Conservation (phyloP, 148 eudicot genomes). For the Rheum nobile region DNA sequence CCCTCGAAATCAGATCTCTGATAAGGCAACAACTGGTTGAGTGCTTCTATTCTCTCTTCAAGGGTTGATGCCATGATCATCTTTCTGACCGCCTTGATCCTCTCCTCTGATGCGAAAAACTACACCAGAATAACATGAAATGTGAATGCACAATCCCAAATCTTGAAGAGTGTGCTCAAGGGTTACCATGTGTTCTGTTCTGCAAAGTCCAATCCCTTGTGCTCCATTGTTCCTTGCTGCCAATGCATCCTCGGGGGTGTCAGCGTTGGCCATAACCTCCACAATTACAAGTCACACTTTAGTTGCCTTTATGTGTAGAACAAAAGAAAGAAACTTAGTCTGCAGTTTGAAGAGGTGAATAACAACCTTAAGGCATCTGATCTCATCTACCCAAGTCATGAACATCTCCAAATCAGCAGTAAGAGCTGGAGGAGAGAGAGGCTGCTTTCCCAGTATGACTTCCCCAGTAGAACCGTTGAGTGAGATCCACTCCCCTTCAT, state of each 20-base stretch:
- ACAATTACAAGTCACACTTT: neutral
- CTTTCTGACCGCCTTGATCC: constrained; percentile 89
- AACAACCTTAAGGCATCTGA: constrained; percentile 73
- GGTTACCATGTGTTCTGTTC: constrained; percentile 94
- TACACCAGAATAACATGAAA: constrained; percentile 11
- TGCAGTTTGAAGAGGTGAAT: neutral
- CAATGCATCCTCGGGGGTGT: constrained; percentile 75
- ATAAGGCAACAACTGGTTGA: constrained; percentile 76
- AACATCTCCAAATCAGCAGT: constrained; percentile 70
- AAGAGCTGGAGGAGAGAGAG: constrained; percentile 85
- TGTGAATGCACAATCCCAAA: neutral
- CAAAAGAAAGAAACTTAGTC: neutral
- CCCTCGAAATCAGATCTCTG: constrained; percentile 94
- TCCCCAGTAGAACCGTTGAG: constrained; percentile 97
- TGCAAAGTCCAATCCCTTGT: constrained; percentile 92
- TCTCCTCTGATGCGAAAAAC: constrained; percentile 96
- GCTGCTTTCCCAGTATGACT: constrained; percentile 80
- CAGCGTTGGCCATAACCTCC: constrained; percentile 99
- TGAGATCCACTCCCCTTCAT: constrained; percentile 92
- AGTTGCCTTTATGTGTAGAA: neutral
- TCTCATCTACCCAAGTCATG: constrained; percentile 86
- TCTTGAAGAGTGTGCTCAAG: neutral
- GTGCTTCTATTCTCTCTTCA: constrained; percentile 75
- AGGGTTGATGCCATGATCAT: constrained; percentile 88
- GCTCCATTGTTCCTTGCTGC: constrained; percentile 93